A percentile compares a stretch with the other conserved stretches of the same genome.
phyloP scores from a whole-genome alignment of 352 stramenopile genomes.

The Phytophthora pini region DNA sequence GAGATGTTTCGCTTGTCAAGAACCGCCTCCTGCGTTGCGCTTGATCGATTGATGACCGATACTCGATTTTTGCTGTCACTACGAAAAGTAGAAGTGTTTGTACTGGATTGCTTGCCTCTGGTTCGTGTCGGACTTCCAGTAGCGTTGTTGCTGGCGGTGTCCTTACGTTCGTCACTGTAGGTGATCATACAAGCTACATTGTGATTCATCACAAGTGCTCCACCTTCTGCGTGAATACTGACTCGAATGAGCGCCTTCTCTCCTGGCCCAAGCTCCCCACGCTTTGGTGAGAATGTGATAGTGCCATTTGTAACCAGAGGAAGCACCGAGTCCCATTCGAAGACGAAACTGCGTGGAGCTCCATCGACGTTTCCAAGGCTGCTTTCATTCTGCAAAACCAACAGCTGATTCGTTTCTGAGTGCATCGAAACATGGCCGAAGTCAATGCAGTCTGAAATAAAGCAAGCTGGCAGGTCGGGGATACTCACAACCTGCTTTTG shows the following conservation, averaged over 20 bases:
- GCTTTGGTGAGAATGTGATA: slow-evolving; percentile 56
- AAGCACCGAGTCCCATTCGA: slow-evolving; percentile 68
- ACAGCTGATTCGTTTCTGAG: slow-evolving; percentile 48
- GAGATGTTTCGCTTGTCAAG: slow-evolving; percentile 33
- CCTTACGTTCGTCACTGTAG: slow-evolving; percentile 30
- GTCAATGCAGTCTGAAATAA: slow-evolving; percentile 60
- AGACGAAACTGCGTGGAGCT: slow-evolving; percentile 33
- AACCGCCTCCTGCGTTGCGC: slow-evolving; percentile 62
- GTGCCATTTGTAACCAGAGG: slow-evolving; percentile 56
- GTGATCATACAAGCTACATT: slow-evolving; percentile 64
- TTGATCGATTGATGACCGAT: slow-evolving; percentile 70
- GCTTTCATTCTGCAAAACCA: slow-evolving; percentile 62
- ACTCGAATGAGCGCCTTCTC: slow-evolving; percentile 66
- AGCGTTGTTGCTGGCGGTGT: slow-evolving; percentile 26
- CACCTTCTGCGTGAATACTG: slow-evolving; percentile 43
- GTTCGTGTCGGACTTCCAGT: slow-evolving; percentile 22
- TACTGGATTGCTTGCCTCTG: slow-evolving; percentile 6
- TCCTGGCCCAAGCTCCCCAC: slow-evolving; percentile 52
- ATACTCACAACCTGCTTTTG: slow-evolving; percentile 41
- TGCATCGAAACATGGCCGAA: slow-evolving; percentile 71
- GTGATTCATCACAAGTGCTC: slow-evolving; percentile 71
- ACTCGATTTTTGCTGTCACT: slow-evolving; percentile 27
- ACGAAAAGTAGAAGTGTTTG: not conserved
- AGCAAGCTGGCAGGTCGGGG: slow-evolving; percentile 48
- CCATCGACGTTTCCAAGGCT: not conserved